phyloP scores from a whole-genome alignment of 257 asterid genomes.

The Solanum bukasovii region DNA sequence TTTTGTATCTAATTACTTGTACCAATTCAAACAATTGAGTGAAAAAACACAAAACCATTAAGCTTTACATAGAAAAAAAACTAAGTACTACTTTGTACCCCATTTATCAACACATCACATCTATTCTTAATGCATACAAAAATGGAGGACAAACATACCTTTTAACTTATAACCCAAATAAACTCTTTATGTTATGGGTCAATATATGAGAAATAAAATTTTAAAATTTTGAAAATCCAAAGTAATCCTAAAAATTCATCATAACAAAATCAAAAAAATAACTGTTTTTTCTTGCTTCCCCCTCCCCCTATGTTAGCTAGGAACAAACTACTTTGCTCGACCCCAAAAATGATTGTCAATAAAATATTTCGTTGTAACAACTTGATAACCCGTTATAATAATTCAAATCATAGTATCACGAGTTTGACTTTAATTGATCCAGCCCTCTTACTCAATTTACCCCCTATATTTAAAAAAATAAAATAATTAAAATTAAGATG shows the following conservation, averaged over 20 bases:
- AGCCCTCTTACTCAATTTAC: background rate
- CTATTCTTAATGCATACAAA: background rate
- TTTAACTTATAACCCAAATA: background rate
- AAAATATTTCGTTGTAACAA: background rate
- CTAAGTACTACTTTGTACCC: background rate
- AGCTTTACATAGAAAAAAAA: background rate
- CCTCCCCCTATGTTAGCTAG: background rate
- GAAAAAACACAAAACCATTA: background rate
- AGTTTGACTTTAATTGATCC: background rate
- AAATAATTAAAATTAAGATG: background rate
- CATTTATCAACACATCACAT: background rate
- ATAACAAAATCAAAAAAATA: too few relatives aligned
- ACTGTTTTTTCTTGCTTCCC: background rate
- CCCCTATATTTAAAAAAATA: background rate
- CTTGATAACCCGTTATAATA: background rate
- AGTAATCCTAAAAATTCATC: background rate
- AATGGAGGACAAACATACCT: background rate
- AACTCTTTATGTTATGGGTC: background rate
- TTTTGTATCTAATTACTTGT: too few relatives aligned
- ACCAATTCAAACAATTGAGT: background rate
- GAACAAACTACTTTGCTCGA: background rate
- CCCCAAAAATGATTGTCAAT: conserved; percentile 15
- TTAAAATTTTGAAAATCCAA: background rate
- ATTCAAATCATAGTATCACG: background rate
- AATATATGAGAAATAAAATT: background rate